Percentiles rank a stretch among this genome's conserved stretches.
Evolutionary conservation across 495 filamentous ascomycete species (phyloP).

Genomic region (Rusavskia elegans): DNA sequence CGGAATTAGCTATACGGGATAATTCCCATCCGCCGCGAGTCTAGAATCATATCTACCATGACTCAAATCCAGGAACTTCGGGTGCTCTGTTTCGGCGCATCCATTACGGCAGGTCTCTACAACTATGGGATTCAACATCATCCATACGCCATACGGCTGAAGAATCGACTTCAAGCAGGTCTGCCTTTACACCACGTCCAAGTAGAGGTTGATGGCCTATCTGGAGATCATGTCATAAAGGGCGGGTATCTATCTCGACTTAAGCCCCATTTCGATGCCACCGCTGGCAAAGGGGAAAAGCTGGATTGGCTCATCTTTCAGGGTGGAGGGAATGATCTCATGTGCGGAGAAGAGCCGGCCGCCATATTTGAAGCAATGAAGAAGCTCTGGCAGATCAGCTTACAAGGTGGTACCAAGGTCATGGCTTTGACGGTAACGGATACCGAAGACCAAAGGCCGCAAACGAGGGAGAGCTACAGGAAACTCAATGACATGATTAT

Average conservation of each 20-base stretch:
- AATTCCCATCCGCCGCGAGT: too few relatives aligned
- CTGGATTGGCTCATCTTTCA: constrained; percentile 28
- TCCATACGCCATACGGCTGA: constrained; percentile 31
- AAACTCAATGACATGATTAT: constrained; percentile 36
- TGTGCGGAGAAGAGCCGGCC: constrained; percentile 13
- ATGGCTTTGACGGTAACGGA: constrained; percentile 47
- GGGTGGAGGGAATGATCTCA: constrained; percentile 44
- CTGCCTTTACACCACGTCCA: constrained; percentile 10
- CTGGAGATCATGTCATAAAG: constrained; percentile 32
- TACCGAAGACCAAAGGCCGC: constrained; percentile 13
- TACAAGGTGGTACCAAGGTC: constrained; percentile 31
- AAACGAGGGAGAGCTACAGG: constrained; percentile 15
- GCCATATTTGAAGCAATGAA: constrained; percentile 26
- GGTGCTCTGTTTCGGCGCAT: constrained; percentile 51
- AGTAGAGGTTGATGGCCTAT: constrained; percentile 25
- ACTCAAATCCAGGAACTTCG: not conserved
- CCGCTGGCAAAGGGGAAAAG: constrained; percentile 19
- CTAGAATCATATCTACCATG: not conserved
- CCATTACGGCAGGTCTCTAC: constrained; percentile 41
- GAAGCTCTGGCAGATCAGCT: constrained; percentile 28
- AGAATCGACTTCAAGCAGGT: constrained; percentile 9
- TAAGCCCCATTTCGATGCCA: constrained; percentile 5
- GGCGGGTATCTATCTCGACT: constrained; percentile 31
- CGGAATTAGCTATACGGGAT: too few relatives aligned
- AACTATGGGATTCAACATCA: constrained; percentile 25